phyloP scores from a whole-genome alignment of 2,329 filamentous ascomycete genomes.

The Blastomyces parvus region DNA sequence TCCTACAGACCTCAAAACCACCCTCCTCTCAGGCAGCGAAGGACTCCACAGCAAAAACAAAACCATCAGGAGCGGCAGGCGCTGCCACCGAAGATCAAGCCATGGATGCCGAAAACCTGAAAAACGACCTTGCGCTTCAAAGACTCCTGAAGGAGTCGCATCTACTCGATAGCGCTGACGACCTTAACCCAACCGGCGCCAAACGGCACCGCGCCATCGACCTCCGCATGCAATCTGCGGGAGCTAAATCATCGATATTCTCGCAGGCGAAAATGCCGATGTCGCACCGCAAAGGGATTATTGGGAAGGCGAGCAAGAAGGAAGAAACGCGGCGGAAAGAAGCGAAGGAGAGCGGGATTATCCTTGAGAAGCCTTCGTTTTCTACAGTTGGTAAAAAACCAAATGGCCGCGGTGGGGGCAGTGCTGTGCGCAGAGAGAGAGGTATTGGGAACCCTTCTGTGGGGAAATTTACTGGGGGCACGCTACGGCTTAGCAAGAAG shows the following conservation, averaged over 20 bases:
- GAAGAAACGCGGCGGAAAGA: conserved; percentile 66
- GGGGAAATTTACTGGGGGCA: conserved; percentile 70
- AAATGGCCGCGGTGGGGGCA: conserved; percentile 9
- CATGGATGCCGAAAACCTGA: conserved; percentile 55
- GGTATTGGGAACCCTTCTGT: conserved; percentile 67
- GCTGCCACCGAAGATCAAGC: conserved; percentile 55
- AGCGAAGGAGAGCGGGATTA: conserved; percentile 81
- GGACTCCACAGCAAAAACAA: conserved; percentile 20
- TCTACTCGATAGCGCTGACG: conserved; percentile 85
- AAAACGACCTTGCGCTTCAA: conserved; percentile 88
- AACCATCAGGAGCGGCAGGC: conserved; percentile 40
- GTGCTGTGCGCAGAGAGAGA: conserved; percentile 44
- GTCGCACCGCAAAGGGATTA: conserved; percentile 75
- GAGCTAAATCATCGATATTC: conserved; percentile 65
- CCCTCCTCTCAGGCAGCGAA: conserved; percentile 22
- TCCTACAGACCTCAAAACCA: conserved; percentile 38
- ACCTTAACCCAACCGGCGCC: conserved; percentile 60
- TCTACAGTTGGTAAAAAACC: conserved; percentile 28
- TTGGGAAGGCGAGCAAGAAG: conserved; percentile 51
- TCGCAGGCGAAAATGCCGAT: conserved; percentile 83
- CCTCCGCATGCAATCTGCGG: conserved; percentile 70
- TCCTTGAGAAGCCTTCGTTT: conserved; percentile 56
- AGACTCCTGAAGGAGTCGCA: conserved; percentile 86
- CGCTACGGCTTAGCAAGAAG: conserved; percentile 64
- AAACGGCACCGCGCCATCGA: conserved; percentile 75